phyloP scores from a whole-genome alignment of 2,329 filamentous ascomycete genomes.

The Arthrocladium fulminans region DNA sequence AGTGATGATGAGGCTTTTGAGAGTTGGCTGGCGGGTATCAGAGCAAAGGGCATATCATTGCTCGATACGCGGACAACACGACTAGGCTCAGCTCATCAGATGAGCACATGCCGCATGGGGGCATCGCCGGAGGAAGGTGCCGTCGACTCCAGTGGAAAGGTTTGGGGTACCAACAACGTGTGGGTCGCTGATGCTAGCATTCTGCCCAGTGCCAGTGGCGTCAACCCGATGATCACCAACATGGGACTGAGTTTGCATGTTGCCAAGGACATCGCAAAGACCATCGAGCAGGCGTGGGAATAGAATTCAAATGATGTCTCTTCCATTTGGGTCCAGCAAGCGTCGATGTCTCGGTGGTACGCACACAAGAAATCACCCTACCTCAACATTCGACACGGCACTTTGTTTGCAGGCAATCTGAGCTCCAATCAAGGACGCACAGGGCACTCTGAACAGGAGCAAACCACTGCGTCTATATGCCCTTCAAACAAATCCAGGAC shows the following conservation, averaged over 20 bases:
- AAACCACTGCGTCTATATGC: too few species aligned
- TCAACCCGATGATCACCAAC: constrained; percentile 45
- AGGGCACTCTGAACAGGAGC: too few species aligned
- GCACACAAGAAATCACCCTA: too few species aligned
- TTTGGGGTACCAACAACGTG: constrained; percentile 39
- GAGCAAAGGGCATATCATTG: constrained; percentile 32
- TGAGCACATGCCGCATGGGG: constrained; percentile 45
- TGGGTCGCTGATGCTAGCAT: constrained; percentile 44
- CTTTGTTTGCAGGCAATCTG: too few species aligned
- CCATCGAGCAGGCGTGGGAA: neutral
- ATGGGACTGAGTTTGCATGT: constrained; percentile 44
- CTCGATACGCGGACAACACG: constrained; percentile 34
- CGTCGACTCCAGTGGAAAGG: constrained; percentile 37
- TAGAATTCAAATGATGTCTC: neutral
- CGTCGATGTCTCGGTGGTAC: too few species aligned
- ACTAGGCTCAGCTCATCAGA: constrained; percentile 39
- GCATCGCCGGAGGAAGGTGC: constrained; percentile 33
- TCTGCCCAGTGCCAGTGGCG: constrained; percentile 43
- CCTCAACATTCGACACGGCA: too few species aligned
- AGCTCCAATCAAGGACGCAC: too few species aligned
- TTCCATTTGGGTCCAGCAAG: neutral
- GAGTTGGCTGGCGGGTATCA: constrained; percentile 45
- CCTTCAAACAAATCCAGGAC: too few species aligned
- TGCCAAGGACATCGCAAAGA: constrained; percentile 26
- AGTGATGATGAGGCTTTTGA: constrained; percentile 46